These are phyloP conservation scores for Bombardia bombarda DNA, from an alignment of 495 filamentous ascomycete genomes.

Conservation along the genomic window DNA sequence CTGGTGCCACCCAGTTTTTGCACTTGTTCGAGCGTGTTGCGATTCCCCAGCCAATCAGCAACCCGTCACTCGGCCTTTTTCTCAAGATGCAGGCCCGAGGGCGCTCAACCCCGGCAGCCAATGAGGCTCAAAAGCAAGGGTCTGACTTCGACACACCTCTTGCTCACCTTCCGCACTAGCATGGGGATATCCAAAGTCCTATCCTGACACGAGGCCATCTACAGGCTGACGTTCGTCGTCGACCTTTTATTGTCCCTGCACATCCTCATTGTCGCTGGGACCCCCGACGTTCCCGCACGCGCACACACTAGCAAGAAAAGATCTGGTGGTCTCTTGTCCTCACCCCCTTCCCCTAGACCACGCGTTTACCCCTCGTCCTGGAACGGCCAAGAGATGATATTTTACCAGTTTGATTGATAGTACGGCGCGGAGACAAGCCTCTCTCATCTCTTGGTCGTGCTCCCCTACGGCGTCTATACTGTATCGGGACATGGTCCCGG, in stretches of 20 bases:
- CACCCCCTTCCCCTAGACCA: conserved; percentile 11
- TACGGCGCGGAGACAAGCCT: conserved; percentile 3
- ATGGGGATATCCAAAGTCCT: conserved; percentile 11
- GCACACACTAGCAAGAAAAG: too few species aligned
- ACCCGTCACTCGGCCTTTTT: conserved; percentile 12
- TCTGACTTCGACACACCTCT: conserved; percentile 24
- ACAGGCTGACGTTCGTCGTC: conserved; percentile 17
- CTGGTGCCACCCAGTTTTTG: conserved; percentile 16
- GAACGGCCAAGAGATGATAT: background rate
- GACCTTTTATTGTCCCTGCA: conserved; percentile 11
- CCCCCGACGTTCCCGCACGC: background rate
- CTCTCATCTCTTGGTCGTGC: too few species aligned
- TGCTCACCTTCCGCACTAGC: conserved; percentile 28
- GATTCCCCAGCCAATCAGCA: conserved; percentile 19
- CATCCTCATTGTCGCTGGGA: conserved; percentile 16
- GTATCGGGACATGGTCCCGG: conserved; percentile 10
- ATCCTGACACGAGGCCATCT: conserved; percentile 16
- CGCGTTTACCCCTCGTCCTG: conserved; percentile 1
- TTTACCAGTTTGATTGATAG: background rate
- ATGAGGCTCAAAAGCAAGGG: conserved; percentile 30
- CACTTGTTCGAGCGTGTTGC: too few species aligned
- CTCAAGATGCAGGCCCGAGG: conserved; percentile 22
- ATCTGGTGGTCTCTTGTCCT: too few species aligned
- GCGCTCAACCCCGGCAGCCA: conserved; percentile 22
- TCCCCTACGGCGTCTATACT: conserved; percentile 11